Conservation (phyloP, 2,329 filamentous ascomycete species). For the Blastomyces parvus region DNA sequence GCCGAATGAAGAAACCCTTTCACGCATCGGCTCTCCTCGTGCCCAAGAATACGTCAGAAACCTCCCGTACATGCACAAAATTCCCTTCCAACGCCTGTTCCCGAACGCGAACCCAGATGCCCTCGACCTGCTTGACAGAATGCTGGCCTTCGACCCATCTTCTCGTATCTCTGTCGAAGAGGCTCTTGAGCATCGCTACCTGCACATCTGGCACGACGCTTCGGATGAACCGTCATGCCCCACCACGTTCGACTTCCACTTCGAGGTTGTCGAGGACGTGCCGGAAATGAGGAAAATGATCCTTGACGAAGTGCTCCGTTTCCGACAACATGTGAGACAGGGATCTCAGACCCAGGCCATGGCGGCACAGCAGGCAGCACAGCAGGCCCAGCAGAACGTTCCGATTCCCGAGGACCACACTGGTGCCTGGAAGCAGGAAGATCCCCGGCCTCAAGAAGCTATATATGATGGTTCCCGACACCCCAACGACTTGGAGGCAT, state of each 20-base stretch:
- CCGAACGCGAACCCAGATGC: constrained; percentile 92
- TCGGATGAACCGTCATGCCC: constrained; percentile 92
- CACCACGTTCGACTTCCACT: constrained; percentile 93
- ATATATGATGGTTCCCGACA: constrained; percentile 33
- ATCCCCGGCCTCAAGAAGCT: constrained; percentile 53
- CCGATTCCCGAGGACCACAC: constrained; percentile 55
- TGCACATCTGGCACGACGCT: constrained; percentile 97
- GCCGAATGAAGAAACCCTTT: constrained; percentile 87
- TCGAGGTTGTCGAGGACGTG: constrained; percentile 94
- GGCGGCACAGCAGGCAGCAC: constrained; percentile 33
- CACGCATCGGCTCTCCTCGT: constrained; percentile 85
- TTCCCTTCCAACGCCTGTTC: constrained; percentile 80
- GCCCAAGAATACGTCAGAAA: constrained; percentile 98
- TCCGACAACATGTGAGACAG: constrained; percentile 56
- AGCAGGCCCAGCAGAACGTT: constrained; percentile 40
- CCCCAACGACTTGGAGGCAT: constrained; percentile 40
- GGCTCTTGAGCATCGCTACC: constrained; percentile 90
- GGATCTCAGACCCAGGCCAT: constrained; percentile 36
- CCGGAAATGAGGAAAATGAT: constrained; percentile 96
- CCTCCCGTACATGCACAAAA: constrained; percentile 88
- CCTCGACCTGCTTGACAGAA: constrained; percentile 86
- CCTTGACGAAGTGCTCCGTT: constrained; percentile 80
- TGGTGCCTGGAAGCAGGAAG: constrained; percentile 46
- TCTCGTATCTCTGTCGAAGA: constrained; percentile 89
- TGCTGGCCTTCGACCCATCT: constrained; percentile 94